These are phyloP conservation scores for Daldinia caldariorum DNA, from an alignment of 495 filamentous ascomycete genomes.

Conservation along the genomic window DNA sequence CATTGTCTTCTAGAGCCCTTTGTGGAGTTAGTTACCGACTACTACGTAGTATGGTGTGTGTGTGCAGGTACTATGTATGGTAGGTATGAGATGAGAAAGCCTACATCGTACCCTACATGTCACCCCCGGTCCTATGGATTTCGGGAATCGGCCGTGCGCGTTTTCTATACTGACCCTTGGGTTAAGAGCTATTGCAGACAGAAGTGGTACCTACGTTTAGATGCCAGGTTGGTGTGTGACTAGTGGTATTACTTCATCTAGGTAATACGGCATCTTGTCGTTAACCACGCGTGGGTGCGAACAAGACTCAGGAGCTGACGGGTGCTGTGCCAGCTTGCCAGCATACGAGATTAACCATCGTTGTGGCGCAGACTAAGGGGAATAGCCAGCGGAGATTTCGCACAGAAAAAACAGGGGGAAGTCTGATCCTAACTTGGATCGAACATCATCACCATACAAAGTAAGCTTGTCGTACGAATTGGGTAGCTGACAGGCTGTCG, in stretches of 20 bases:
- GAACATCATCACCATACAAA: slow-evolving; percentile 19
- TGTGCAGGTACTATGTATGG: no score
- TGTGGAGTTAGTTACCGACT: slow-evolving; percentile 30
- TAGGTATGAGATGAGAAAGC: neutral
- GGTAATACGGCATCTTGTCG: slow-evolving; percentile 34
- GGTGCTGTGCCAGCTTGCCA: slow-evolving; percentile 16
- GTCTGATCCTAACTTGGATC: slow-evolving; percentile 32
- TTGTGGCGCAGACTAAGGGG: slow-evolving; percentile 29
- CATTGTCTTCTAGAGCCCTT: slow-evolving; percentile 22
- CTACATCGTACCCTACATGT: slow-evolving; percentile 1
- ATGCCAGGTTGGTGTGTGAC: slow-evolving; percentile 23
- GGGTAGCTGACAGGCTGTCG: slow-evolving; percentile 29
- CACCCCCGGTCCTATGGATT: slow-evolving; percentile 21
- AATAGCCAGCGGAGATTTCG: slow-evolving; percentile 25
- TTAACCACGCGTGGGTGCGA: slow-evolving; percentile 24
- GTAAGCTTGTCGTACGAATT: slow-evolving; percentile 33
- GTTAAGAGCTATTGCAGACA: slow-evolving; percentile 9
- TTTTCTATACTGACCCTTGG: slow-evolving; percentile 21
- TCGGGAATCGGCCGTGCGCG: slow-evolving; percentile 29
- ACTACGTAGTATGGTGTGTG: slow-evolving; percentile 30
- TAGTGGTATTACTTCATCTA: slow-evolving; percentile 21
- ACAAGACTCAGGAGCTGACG: slow-evolving; percentile 29
- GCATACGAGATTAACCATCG: slow-evolving; percentile 43
- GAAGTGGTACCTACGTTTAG: slow-evolving; percentile 24
- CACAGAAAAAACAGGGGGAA: slow-evolving; percentile 29